Base-by-base conservation (phyloP, 225 moss, liverwort and hornwort species). In the Neckera pumila region DNA sequence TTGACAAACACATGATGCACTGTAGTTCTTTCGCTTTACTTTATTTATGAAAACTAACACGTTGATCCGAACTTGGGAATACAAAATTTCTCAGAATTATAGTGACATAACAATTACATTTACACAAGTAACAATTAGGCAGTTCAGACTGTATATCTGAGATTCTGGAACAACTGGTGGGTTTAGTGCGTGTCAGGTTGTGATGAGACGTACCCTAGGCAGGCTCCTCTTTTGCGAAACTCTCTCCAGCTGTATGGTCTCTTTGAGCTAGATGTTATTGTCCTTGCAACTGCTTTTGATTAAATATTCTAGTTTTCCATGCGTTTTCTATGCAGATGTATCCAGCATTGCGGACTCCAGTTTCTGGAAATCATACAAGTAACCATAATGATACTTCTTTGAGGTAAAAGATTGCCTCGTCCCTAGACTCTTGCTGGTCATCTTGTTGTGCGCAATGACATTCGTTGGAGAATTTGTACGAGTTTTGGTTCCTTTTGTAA, bases 281-380 rank as follows among this genome's bases (percentile, higher is more conserved):
- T 87, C 14, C 7, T 57, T 65, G 66, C 26, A 65, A 17, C 34
- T 72, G 43, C 54, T 84, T 70, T 71, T 83, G 51, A 57, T 63
- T 83, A 58, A 36, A 36, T 62, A 74, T 66, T 77, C 71, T 67
- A 51, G 57, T 56, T 79, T 61, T 58, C 74, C 78, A 81, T 77
- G 63, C 57, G 26, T 71, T 73, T 70, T 16, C n/a, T 61, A 36
- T 76, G 45, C 81, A 93, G 92, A 88, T 91, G 51, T 92, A 91
- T 83, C 86, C 93, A 71, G 89, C 90, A 34, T 72, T 93, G 94
- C 92, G 94, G 64, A 92, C 93, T 85, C 92, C 91, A 47, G 89
- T 89, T 77, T 85, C 93, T 53, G 93, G 90, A 74, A 94, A 92
- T 54, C 77, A 92, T 58, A 76, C 93, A 73, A 89, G 58, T 53